These are phyloP conservation scores for Sphaerulina populicola DNA, from an alignment of 2,329 filamentous ascomycete genomes.

Conservation along the genomic window DNA sequence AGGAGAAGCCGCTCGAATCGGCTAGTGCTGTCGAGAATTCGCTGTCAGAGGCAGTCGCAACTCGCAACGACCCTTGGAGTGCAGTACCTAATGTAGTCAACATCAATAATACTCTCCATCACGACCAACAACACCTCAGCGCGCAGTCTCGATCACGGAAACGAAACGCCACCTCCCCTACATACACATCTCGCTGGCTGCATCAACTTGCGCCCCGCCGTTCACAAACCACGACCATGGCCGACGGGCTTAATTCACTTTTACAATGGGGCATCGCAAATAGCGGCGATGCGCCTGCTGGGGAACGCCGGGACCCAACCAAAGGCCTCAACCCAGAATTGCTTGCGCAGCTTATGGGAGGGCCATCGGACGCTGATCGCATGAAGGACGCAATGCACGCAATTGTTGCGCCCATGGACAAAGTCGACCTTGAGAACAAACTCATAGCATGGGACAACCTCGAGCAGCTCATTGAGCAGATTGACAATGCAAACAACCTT, in stretches of 20 bases:
- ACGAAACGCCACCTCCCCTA: neutral
- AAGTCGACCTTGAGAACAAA: slow-evolving; percentile 64
- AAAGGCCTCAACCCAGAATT: slow-evolving; percentile 57
- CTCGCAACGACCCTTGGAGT: neutral
- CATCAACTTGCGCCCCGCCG: neutral
- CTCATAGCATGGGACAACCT: slow-evolving; percentile 88
- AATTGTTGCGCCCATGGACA: slow-evolving; percentile 49
- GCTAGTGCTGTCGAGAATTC: slow-evolving; percentile 15
- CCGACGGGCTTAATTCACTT: slow-evolving; percentile 56
- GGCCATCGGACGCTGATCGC: slow-evolving; percentile 79
- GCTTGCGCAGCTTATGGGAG: slow-evolving; percentile 68
- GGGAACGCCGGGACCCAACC: slow-evolving; percentile 30
- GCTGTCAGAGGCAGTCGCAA: slow-evolving; percentile 1
- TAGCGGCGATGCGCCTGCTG: slow-evolving; percentile 36
- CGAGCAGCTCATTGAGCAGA: slow-evolving; percentile 79
- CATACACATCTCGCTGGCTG: neutral
- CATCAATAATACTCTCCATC: slow-evolving; percentile 1
- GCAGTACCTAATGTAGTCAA: slow-evolving; percentile 7
- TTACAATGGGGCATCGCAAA: slow-evolving; percentile 71
- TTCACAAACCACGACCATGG: slow-evolving; percentile 8
- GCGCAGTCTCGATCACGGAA: neutral
- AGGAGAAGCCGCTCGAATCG: slow-evolving; percentile 16
- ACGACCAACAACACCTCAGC: neutral
- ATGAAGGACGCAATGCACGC: slow-evolving; percentile 80
- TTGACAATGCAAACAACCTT: slow-evolving; percentile 97